Percentiles rank a stretch among this genome's conserved stretches.
These are phyloP conservation scores for Cyclospora cayetanensis DNA, from an alignment of 169 alveolate genomes.

Conservation along the genomic window DNA sequence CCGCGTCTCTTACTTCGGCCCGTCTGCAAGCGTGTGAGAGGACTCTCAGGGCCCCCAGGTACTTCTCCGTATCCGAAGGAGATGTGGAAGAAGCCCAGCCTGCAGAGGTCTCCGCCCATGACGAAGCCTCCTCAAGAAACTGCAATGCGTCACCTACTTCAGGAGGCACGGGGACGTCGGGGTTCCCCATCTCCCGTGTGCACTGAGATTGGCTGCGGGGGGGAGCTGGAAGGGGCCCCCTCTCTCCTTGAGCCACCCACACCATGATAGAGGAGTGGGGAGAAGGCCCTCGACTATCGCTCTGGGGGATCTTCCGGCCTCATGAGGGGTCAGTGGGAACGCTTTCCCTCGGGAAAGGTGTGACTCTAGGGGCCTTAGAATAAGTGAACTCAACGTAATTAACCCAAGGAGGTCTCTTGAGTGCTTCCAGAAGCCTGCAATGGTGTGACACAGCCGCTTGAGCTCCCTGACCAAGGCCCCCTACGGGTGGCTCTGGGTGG, in stretches of 20 bases:
- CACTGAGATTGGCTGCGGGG: neutral
- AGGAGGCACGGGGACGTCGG: neutral
- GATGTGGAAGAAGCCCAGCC: neutral
- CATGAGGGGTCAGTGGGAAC: neutral
- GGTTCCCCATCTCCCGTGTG: neutral
- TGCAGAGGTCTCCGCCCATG: neutral
- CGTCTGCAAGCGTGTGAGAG: neutral
- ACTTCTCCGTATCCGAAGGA: neutral
- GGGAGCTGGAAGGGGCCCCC: conserved; percentile 8
- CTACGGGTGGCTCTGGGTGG: no score
- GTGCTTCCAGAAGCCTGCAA: no score
- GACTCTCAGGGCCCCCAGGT: neutral
- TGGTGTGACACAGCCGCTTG: no score
- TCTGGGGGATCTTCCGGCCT: no score
- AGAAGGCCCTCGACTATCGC: no score
- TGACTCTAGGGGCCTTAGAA: neutral
- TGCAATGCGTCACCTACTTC: neutral
- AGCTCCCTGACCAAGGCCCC: no score
- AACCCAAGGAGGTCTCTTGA: no score
- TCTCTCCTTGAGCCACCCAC: no score
- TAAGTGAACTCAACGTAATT: no score
- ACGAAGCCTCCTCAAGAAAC: neutral
- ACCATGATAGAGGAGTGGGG: no score
- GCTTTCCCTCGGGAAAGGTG: neutral
- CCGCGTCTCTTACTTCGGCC: neutral